Percentiles rank a stretch among this genome's conserved stretches.
Conservation (phyloP, 192 early-diverging fungal species). For the Helicostylum pulchrum region DNA sequence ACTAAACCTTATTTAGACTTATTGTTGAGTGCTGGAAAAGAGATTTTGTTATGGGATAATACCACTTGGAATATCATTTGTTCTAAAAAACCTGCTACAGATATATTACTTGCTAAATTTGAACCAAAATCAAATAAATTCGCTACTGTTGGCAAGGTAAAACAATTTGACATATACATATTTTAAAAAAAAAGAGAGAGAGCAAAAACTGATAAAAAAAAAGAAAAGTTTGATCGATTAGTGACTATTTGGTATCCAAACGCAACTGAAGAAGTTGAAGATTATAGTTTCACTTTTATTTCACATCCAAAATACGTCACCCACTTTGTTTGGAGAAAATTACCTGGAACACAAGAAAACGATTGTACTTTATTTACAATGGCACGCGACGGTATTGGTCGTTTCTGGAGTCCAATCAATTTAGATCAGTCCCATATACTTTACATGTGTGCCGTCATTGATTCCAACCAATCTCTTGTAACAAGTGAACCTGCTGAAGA, state of each 20-base stretch:
- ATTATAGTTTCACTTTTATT: constrained; percentile 58
- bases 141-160: constrained; percentile 61
- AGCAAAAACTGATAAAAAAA: constrained; percentile 2
- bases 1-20: constrained; percentile 4
- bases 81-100: constrained; percentile 28
- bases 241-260: constrained; percentile 62
- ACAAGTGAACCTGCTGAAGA: constrained; percentile 26
- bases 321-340: constrained; percentile 64
- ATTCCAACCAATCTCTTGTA: constrained; percentile 60
- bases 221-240: constrained; percentile 54
- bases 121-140: constrained; percentile 59
- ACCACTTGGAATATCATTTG: constrained; percentile 9
- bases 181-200: background rate
- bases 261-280: constrained; percentile 15
- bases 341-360: constrained; percentile 19
- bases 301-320: constrained; percentile 61
- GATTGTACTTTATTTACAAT: constrained; percentile 59
- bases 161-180: background rate
- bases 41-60: constrained; percentile 16
- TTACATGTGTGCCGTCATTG: constrained; percentile 66
- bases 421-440: constrained; percentile 50
- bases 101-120: constrained; percentile 49
- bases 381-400: constrained; percentile 62
- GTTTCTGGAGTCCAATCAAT: constrained; percentile 65
- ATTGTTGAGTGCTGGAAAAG: constrained; percentile 22